Evolutionary conservation across 352 stramenopile genomes (phyloP).

Genomic region (Pythium brachiatum): DNA sequence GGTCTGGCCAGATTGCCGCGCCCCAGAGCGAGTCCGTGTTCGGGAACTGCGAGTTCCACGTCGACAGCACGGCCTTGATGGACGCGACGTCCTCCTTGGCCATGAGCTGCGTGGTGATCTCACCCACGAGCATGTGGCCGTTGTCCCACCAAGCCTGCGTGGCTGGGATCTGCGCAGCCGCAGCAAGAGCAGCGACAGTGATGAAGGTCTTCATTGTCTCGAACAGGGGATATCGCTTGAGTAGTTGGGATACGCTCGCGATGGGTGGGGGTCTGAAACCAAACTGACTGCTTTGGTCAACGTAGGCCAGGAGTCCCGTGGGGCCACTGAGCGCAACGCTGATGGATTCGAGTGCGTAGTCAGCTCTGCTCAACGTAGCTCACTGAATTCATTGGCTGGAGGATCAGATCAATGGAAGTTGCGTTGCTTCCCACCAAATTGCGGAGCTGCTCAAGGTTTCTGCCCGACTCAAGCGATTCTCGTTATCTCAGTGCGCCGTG

Average conservation of each 20-base stretch:
- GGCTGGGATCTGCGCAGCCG: slow-evolving; percentile 10
- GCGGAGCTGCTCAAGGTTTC: neutral
- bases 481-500: too few relatives aligned
- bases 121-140: slow-evolving; percentile 56
- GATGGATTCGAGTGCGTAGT: neutral
- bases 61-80: slow-evolving; percentile 41
- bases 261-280: too few relatives aligned
- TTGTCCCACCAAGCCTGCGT: slow-evolving; percentile 59
- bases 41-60: slow-evolving; percentile 53
- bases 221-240: too few relatives aligned
- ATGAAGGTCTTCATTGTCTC: slow-evolving; percentile 2
- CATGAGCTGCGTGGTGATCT: slow-evolving; percentile 56
- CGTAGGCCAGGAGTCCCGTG: too few relatives aligned
- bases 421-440: too few relatives aligned
- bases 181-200: slow-evolving; percentile 7
- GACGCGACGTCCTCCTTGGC: slow-evolving; percentile 36
- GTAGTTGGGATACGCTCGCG: too few relatives aligned
- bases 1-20: slow-evolving; percentile 51
- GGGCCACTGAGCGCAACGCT: too few relatives aligned
- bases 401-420: neutral
- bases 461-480: too few relatives aligned
- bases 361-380: neutral
- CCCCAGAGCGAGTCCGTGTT: slow-evolving; percentile 52
- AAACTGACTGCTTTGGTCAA: too few relatives aligned
- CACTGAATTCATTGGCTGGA: neutral